A percentile compares a stretch with the other conserved stretches of the same genome.
phyloP scores from a whole-genome alignment of 257 asterid genomes.

The Gynochthodes officinalis region DNA sequence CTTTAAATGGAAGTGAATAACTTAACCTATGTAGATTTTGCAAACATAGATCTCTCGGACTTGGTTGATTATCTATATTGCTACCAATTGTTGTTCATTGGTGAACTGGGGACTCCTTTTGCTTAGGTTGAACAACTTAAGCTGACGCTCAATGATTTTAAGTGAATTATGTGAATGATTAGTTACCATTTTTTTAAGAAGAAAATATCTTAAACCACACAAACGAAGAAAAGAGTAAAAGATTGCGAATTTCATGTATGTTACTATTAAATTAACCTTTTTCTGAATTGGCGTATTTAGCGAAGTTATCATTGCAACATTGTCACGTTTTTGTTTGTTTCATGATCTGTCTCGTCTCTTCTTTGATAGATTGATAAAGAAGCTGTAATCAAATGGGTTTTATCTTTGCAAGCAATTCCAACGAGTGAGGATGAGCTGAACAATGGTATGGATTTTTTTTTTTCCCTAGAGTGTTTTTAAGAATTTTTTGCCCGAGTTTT shows the following conservation, averaged over 20 bases:
- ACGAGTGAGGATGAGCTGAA: slow-evolving; percentile 38
- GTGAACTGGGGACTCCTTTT: background rate
- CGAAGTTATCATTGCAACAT: background rate
- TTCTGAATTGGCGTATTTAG: background rate
- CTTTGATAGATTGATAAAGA: slow-evolving; percentile 65
- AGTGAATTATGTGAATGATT: background rate
- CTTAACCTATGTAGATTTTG: too few relatives aligned
- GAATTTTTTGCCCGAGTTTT: background rate
- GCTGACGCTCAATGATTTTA: too few relatives aligned
- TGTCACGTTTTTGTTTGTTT: background rate
- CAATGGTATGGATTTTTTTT: slow-evolving; percentile 49
- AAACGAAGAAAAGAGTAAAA: background rate
- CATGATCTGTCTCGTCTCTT: background rate
- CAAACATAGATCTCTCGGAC: too few relatives aligned
- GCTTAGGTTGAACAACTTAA: background rate
- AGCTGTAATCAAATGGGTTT: slow-evolving; percentile 73
- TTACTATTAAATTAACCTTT: background rate
- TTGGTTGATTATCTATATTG: too few relatives aligned
- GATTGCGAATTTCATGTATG: too few relatives aligned
- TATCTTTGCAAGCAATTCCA: slow-evolving; percentile 82
- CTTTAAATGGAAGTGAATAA: too few relatives aligned
- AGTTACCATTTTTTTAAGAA: too few relatives aligned
- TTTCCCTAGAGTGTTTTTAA: background rate
- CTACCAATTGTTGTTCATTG: background rate
- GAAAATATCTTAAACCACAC: background rate